phyloP scores from a whole-genome alignment of 2,329 filamentous ascomycete genomes.

The Scedosporium boydii region DNA sequence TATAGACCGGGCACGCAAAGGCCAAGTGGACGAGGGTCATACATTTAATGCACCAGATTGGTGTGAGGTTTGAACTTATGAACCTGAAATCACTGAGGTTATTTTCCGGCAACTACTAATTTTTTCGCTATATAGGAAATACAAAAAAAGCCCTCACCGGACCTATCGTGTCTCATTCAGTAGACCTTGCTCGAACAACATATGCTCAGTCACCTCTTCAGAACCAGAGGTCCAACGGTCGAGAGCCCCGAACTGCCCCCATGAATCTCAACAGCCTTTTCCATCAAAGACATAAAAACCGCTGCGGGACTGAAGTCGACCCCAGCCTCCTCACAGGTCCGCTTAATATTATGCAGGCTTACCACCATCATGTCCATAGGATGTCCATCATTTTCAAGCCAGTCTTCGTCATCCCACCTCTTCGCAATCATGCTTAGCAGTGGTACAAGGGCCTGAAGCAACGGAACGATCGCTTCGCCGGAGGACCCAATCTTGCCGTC shows the following conservation, averaged over 20 bases:
- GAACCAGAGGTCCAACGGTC: background rate
- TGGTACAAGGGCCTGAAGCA: conserved; percentile 16
- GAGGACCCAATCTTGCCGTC: conserved; percentile 6
- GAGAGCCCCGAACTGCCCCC: background rate
- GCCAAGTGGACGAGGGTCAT: too few species aligned
- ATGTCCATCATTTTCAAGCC: conserved; percentile 16
- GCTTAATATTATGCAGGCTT: conserved; percentile 14
- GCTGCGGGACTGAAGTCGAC: conserved; percentile 9
- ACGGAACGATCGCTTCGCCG: conserved; percentile 11
- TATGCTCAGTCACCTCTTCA: background rate
- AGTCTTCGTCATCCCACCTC: conserved; percentile 13
- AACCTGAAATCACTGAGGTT: too few species aligned
- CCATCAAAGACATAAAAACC: conserved; percentile 7
- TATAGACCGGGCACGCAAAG: too few species aligned
- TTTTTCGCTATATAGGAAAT: too few species aligned
- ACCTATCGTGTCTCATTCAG: too few species aligned
- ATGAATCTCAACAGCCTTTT: conserved; percentile 11
- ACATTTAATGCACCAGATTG: too few species aligned
- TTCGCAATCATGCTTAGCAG: conserved; percentile 14
- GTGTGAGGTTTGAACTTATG: too few species aligned
- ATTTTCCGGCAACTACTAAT: too few species aligned
- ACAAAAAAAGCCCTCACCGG: too few species aligned
- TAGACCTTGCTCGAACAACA: too few species aligned
- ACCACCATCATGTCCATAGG: conserved; percentile 17
- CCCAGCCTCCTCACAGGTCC: conserved; percentile 14